Evolutionary conservation across 768 basidiomycete species (phyloP), one percentile per base, ranked within the genome.

Genomic region (Pulveroboletus sp.): DNA sequence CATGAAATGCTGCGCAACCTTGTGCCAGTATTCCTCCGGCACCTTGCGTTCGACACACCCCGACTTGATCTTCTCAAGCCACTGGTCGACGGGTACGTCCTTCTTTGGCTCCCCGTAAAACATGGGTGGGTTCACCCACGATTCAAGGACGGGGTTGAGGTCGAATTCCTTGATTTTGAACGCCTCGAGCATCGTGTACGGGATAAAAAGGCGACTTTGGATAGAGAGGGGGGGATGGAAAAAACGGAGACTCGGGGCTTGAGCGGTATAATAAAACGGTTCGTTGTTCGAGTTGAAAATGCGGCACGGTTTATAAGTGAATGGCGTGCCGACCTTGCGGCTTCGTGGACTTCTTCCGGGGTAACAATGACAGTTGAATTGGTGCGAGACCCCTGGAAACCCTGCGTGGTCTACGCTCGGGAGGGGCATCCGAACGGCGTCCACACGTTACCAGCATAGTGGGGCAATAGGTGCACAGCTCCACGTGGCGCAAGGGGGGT

Each of bases 21-120:
- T 86, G 72, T 88, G 81, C 88, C 88, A 90, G 67, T 78, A 89
- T 56, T 89, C 86, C 63, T 85, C 79, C 33, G 88, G 88, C 21
- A 90, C 77, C 43, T 84, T 80, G 53, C 82, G 78, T 56, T 85
- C 75, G 44, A 77, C 60, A 55, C 87, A 89, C n/a, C 86, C 88
- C 31, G 75, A 71, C 69, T 79, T 87, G 65, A 90, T 84, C 56
- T 78, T 70, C 43, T 81, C 73, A 45, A 90, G 72, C 87, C 88
- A 90, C 46, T 84, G 79, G 58, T 85, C 82, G 39, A 90, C 81
- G 0, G 82, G 72, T 27, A 69, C 69, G 64, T 90, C 87, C 57
- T 82, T 84, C 77, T 79, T 84, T 13, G 79, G 69, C 54, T 82
- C 81, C 17, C 88, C 87, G 49, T 72, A 68, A 61, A 89, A 90